A percentile compares a stretch with the other conserved stretches of the same genome.
Evolutionary conservation across 257 asterid genomes (phyloP).

Genomic region (Ilex aquifolium): DNA sequence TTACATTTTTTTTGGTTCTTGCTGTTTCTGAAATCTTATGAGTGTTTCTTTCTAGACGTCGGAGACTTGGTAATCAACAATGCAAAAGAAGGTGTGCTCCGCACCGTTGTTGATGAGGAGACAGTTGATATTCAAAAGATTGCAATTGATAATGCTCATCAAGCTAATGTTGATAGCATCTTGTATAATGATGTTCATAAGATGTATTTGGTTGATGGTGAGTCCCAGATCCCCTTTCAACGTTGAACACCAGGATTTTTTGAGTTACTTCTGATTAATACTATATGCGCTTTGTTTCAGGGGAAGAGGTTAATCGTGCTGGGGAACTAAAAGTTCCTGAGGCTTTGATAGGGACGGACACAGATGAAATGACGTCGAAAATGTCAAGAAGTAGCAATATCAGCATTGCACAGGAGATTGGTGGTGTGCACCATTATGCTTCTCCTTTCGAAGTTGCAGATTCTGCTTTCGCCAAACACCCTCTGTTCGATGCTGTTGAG

Average conservation of each 20-base stretch:
- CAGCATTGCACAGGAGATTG: conserved; percentile 23
- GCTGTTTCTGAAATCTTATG: background rate
- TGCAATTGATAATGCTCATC: conserved; percentile 23
- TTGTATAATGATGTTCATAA: conserved; percentile 22
- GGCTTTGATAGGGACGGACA: conserved; percentile 18
- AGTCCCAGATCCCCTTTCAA: conserved; percentile 5
- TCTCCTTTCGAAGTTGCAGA: conserved; percentile 28
- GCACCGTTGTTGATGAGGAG: conserved; percentile 35
- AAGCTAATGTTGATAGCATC: conserved; percentile 28
- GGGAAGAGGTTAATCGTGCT: conserved; percentile 25
- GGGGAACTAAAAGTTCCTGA: conserved; percentile 29
- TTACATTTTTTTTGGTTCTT: background rate
- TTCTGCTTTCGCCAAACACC: conserved; percentile 25
- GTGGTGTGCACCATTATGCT: conserved; percentile 22
- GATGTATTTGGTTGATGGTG: conserved; percentile 28
- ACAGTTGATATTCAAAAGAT: conserved; percentile 27
- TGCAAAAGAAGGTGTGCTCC: conserved; percentile 29
- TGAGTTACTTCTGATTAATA: conserved; percentile 10
- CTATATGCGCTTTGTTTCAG: conserved; percentile 22
- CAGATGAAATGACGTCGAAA: conserved; percentile 8
- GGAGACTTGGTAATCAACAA: conserved; percentile 36
- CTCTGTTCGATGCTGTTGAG: conserved; percentile 27
- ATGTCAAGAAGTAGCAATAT: conserved; percentile 13
- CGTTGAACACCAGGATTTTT: conserved; percentile 7
- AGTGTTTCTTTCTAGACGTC: conserved; percentile 23